Evolutionary conservation across 768 basidiomycete species (phyloP).

Genomic region (Stropharia rugosoannulata): DNA sequence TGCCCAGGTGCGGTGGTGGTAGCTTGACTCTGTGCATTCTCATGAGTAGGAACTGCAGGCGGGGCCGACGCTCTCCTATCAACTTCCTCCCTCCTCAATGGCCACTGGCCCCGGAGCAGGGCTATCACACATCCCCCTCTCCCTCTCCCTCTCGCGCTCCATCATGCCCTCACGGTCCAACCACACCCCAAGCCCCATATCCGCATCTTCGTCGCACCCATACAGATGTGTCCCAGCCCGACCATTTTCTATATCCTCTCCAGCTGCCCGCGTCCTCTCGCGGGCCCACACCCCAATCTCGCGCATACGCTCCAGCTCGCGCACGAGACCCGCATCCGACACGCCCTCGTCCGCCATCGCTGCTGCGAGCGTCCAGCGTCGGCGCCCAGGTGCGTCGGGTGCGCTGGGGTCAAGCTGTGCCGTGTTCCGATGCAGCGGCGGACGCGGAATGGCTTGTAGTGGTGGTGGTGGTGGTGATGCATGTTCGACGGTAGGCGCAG

Average conservation of each 20-base stretch:
- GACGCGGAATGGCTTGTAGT: too few relatives aligned
- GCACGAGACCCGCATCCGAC: constrained; percentile 46
- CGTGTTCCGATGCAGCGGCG: too few relatives aligned
- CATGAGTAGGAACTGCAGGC: too few relatives aligned
- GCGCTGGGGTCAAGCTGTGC: too few relatives aligned
- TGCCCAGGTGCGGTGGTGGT: too few relatives aligned
- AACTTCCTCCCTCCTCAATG: not conserved
- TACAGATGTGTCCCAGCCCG: too few relatives aligned
- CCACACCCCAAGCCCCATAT: constrained; percentile 14
- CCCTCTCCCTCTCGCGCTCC: not conserved
- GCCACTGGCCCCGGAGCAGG: too few relatives aligned
- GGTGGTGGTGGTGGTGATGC: too few relatives aligned
- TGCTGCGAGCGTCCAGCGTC: constrained; percentile 40
- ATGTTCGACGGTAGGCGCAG: too few relatives aligned
- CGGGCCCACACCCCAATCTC: constrained; percentile 15
- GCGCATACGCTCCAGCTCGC: constrained; percentile 42
- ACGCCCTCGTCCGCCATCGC: constrained; percentile 51
- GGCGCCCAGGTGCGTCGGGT: constrained; percentile 10
- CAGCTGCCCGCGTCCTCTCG: not conserved
- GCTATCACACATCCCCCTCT: not conserved
- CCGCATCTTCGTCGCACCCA: constrained; percentile 2
- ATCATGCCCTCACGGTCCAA: not conserved
- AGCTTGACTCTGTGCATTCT: too few relatives aligned
- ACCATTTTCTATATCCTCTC: not conserved
- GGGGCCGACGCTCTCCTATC: not conserved